phyloP scores from a whole-genome alignment of 2,329 filamentous ascomycete species.

The Sordariomycetes sp. region DNA sequence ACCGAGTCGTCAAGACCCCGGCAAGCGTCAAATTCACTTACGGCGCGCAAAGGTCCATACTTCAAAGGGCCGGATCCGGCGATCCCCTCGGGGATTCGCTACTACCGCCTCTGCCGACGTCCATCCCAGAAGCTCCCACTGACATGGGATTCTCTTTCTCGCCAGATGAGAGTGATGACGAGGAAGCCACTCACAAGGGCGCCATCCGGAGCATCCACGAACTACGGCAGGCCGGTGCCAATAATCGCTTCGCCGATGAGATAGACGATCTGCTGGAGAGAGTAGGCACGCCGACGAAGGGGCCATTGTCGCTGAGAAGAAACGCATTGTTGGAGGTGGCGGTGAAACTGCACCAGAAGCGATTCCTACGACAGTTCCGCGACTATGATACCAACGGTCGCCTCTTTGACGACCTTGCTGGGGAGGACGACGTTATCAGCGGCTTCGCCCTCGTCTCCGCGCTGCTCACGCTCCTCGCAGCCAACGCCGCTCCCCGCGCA shows the following conservation, averaged over 20 bases:
- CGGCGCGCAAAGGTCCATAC: constrained; percentile 15
- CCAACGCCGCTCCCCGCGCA: constrained; percentile 45
- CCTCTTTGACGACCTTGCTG: constrained; percentile 48
- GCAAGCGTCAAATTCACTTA: constrained; percentile 21
- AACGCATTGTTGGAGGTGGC: constrained; percentile 47
- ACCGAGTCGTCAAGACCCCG: constrained; percentile 9
- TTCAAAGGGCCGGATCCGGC: not conserved
- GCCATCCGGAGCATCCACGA: constrained; percentile 53
- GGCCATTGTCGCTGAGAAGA: constrained; percentile 37
- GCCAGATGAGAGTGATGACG: constrained; percentile 28
- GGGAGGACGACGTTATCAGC: constrained; percentile 45
- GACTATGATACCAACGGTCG: constrained; percentile 59
- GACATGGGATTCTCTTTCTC: constrained; percentile 16
- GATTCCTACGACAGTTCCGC: constrained; percentile 56
- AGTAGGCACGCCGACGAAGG: constrained; percentile 35
- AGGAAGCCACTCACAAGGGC: constrained; percentile 23
- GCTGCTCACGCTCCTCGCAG: constrained; percentile 48
- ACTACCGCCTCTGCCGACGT: constrained; percentile 11
- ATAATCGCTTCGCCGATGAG: constrained; percentile 52
- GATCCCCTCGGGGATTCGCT: not conserved
- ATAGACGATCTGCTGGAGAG: constrained; percentile 51
- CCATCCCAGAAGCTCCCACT: constrained; percentile 1
- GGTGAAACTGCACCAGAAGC: constrained; percentile 44
- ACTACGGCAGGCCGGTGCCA: constrained; percentile 50
- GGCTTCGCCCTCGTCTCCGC: constrained; percentile 52